Conservation (phyloP, 75 land plant genomes). For the Cryptomeria japonica region DNA sequence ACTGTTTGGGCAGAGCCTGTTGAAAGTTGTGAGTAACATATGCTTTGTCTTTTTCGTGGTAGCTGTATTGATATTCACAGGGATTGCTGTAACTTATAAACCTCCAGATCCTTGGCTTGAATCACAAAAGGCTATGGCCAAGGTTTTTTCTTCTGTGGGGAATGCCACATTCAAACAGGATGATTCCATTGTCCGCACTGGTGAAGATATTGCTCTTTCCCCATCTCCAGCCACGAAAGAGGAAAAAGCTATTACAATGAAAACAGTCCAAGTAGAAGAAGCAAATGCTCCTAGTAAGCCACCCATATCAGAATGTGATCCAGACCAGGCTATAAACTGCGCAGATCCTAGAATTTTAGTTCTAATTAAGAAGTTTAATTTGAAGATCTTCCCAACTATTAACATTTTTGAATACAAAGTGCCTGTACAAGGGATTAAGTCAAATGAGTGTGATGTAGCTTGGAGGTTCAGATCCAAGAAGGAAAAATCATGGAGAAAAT, state of each 20-base stretch:
- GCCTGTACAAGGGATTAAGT: slow-evolving; percentile 62
- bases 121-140: slow-evolving; percentile 52
- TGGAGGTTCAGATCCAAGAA: slow-evolving; percentile 82
- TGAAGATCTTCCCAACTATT: slow-evolving; percentile 53
- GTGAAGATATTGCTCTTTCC: slow-evolving; percentile 54
- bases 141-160: slow-evolving; percentile 44
- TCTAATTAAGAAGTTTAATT: slow-evolving; percentile 60
- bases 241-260: slow-evolving; percentile 5
- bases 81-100: slow-evolving; percentile 85
- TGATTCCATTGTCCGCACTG: slow-evolving; percentile 70
- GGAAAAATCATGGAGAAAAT: slow-evolving; percentile 82
- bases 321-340: slow-evolving; percentile 48
- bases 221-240: slow-evolving; percentile 14
- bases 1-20: slow-evolving; percentile 52
- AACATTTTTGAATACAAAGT: slow-evolving; percentile 53
- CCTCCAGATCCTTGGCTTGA: slow-evolving; percentile 97
- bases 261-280: slow-evolving; percentile 11
- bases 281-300: background rate
- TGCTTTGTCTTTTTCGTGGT: slow-evolving; percentile 86
- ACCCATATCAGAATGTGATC: slow-evolving; percentile 20
- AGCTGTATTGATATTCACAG: slow-evolving; percentile 75
- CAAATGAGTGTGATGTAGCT: slow-evolving; percentile 73
- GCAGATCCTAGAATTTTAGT: slow-evolving; percentile 67
- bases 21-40: slow-evolving; percentile 59
- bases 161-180: slow-evolving; percentile 82